Evolutionary conservation across 1,284 basidiomycete genomes (phyloP), one percentile per base, ranked within the genome.

Genomic region (Lignosus rhinocerotis): DNA sequence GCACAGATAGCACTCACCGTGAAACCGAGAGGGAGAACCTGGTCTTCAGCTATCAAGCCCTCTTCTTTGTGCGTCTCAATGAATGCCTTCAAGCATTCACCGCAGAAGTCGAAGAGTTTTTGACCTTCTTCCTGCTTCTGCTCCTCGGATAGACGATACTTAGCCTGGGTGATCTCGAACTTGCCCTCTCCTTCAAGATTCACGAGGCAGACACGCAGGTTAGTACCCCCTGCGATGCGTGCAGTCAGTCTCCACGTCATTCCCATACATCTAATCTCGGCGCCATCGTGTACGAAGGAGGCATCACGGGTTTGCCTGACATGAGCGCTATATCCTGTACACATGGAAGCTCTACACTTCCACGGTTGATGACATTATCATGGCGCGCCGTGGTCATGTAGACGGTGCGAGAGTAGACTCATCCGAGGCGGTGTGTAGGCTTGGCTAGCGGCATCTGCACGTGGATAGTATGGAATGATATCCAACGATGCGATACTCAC

Each of bases 111-210:
- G 66, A 99, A 96, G 57, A 99, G 78, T 61, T 90, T 87, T 72
- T 94, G 88, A 6, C 96, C 96, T 39, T 98, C 95, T n/a, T 91
- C 92, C 66, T 97, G 95, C 77, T 99, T 99, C 76, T 99, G 96
- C 70, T 98, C 97, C 70, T 99, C 96, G 2, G 93, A 91, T 54
- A 99, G 84, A 58, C 95, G 90, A 76, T 98, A 98, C 77, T 99
- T 99, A 53, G 94, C 92, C 66, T 99, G 96, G 0, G 94, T 96
- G 69, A 99, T 92, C 76, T 98, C 95, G 74, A 98, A 99, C 79
- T 96, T 94, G 62, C 96, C 95, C 8, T 87, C 81, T 25, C 96
- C 96, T 67, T 92, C 86, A 14, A 99, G 81, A 19, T 89, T 92
- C 55, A 99, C 96, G 59, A 98, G 90, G 76, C 96, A 99, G 53